These are phyloP conservation scores for Diaporthe citriasiana DNA, from an alignment of 2,329 filamentous ascomycete genomes.

Conservation along the genomic window DNA sequence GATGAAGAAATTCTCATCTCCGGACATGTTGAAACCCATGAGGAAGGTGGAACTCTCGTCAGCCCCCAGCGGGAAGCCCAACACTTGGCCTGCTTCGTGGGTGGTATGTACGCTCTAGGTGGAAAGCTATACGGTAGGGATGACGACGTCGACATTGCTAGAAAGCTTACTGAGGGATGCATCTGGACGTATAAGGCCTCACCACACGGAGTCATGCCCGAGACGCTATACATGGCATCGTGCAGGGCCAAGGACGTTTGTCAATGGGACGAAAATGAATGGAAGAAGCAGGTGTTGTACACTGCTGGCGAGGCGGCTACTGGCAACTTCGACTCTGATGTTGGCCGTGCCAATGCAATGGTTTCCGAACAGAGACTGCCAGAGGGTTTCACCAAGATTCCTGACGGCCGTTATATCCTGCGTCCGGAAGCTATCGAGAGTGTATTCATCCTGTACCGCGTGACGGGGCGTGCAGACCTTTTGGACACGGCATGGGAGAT, in stretches of 20 bases:
- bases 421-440: conserved; percentile 43
- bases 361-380: conserved; percentile 32
- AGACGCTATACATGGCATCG: conserved; percentile 59
- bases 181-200: conserved; percentile 65
- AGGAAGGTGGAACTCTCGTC: conserved; percentile 40
- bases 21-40: conserved; percentile 52
- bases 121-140: conserved; percentile 58
- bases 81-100: conserved; percentile 66
- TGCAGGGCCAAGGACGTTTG: conserved; percentile 52
- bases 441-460: conserved; percentile 39
- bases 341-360: conserved; percentile 22
- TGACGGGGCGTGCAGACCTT: conserved; percentile 37
- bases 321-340: conserved; percentile 26
- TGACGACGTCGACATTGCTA: conserved; percentile 59
- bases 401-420: conserved; percentile 39
- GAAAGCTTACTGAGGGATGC: conserved; percentile 64
- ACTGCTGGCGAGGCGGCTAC: conserved; percentile 34
- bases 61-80: conserved; percentile 53
- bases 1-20: conserved; percentile 71
- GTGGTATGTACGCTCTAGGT: conserved; percentile 65
- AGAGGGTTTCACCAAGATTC: conserved; percentile 32
- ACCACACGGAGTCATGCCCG: conserved; percentile 66
- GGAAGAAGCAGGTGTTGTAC: conserved; percentile 45
- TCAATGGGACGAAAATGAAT: conserved; percentile 48
- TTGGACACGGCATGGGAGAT: conserved; percentile 39